Percentiles rank a stretch among this genome's conserved stretches.
Evolutionary conservation across 129 eudicot genomes (phyloP).

Genomic region (Flaveria robusta): DNA sequence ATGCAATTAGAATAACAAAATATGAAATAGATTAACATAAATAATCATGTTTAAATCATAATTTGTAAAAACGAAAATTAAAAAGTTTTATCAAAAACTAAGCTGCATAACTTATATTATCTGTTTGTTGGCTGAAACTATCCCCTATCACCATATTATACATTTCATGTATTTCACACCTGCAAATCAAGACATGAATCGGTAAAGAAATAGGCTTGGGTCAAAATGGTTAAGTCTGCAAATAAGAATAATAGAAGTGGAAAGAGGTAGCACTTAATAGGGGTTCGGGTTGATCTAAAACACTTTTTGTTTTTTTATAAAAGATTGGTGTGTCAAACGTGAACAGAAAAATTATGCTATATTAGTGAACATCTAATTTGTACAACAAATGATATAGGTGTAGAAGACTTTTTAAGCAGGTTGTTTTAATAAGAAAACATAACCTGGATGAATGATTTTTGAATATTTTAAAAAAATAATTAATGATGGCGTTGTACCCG

Average conservation of each 20-base stretch:
- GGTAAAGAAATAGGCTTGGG: not conserved
- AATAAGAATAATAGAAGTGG: not conserved
- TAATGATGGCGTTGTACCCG: no score
- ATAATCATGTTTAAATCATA: not conserved
- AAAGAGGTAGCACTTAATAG: not conserved
- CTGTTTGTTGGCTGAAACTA: constrained; percentile 31
- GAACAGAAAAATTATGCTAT: not conserved
- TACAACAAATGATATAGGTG: not conserved
- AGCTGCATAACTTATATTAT: constrained; percentile 32
- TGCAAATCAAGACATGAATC: constrained; percentile 11
- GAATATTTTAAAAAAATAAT: no score
- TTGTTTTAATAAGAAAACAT: not conserved
- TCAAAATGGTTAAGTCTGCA: not conserved
- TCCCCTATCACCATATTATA: constrained; percentile 22
- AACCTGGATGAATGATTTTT: not conserved
- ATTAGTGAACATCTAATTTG: not conserved
- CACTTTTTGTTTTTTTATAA: not conserved
- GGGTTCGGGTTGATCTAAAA: not conserved
- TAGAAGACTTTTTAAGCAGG: not conserved
- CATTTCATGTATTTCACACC: constrained; percentile 23
- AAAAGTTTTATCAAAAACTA: constrained; percentile 20
- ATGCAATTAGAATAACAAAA: constrained; percentile 8
- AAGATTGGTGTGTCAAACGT: not conserved
- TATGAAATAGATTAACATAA: constrained; percentile 11
- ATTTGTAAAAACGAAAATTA: constrained; percentile 7